Percentiles rank a stretch among this genome's conserved stretches.
These are phyloP conservation scores for Musa beccarii DNA, from an alignment of 176 grass and related monocot genomes.

Conservation along the genomic window DNA sequence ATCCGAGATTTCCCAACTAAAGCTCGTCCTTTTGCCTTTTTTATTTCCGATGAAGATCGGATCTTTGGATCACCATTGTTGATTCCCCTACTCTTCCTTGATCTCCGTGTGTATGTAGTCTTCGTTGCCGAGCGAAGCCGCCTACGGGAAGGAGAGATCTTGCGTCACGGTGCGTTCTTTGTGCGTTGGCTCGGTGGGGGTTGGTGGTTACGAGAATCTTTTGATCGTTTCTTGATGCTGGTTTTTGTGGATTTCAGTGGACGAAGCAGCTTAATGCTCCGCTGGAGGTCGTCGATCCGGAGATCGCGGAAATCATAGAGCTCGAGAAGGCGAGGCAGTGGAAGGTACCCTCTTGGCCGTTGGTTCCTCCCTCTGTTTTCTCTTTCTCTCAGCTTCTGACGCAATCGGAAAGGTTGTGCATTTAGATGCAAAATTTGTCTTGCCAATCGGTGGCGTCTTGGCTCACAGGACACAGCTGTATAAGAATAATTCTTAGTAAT, in stretches of 20 bases:
- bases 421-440: not conserved
- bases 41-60: not conserved
- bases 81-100: not conserved
- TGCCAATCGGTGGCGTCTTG: no score
- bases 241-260: constrained; percentile 44
- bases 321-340: constrained; percentile 96
- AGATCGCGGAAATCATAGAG: constrained; percentile 85
- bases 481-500: not conserved
- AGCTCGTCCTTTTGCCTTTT: not conserved
- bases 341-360: constrained; percentile 44
- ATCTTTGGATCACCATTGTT: not conserved
- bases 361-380: not conserved
- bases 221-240: constrained; percentile 2
- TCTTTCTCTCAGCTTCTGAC: not conserved
- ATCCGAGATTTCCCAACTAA: not conserved
- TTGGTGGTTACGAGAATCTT: not conserved
- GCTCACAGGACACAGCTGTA: not conserved
- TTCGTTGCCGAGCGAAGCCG: constrained; percentile 27
- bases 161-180: constrained; percentile 24
- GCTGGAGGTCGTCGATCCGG: constrained; percentile 70
- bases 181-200: not conserved
- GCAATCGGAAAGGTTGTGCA: not conserved
- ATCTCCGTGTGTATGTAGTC: constrained; percentile 11
- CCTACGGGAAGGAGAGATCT: constrained; percentile 32
- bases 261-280: constrained; percentile 76